These are phyloP conservation scores for Endothia cerciana DNA, from an alignment of 2,329 filamentous ascomycete species.

Conservation along the genomic window DNA sequence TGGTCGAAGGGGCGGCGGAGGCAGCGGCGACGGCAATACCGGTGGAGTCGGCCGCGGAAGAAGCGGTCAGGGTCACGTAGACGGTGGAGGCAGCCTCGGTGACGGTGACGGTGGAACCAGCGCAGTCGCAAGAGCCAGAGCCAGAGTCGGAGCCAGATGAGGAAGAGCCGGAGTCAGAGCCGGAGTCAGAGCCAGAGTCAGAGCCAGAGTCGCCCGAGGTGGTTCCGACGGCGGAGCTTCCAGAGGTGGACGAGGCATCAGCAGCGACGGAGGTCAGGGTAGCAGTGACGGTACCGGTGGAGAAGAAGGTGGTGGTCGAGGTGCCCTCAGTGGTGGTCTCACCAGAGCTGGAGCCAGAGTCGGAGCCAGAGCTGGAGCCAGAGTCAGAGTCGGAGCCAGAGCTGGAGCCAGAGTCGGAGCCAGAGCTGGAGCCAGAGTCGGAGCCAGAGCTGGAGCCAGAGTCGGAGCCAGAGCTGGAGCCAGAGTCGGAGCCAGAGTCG, in stretches of 20 bases:
- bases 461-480: conserved; percentile 7
- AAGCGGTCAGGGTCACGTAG: conserved; percentile 29
- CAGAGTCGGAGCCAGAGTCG: conserved; percentile 10
- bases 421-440: conserved; percentile 9
- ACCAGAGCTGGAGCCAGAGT: conserved; percentile 14
- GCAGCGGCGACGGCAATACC: conserved; percentile 19
- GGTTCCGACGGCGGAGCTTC: conserved; percentile 11
- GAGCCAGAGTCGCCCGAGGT: conserved; percentile 8
- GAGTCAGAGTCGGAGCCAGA: conserved; percentile 13
- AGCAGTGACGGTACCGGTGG: conserved; percentile 24
- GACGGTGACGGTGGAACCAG: conserved; percentile 29
- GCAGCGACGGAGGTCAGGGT: conserved; percentile 23
- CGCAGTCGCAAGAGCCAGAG: conserved; percentile 19
- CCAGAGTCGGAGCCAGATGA: conserved; percentile 1
- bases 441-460: conserved; percentile 14
- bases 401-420: conserved; percentile 10
- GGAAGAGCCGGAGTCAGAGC: conserved; percentile 13
- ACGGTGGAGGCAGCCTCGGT: conserved; percentile 33
- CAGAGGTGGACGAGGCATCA: conserved; percentile 5
- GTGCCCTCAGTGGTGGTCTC: conserved; percentile 20
- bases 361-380: conserved; percentile 10
- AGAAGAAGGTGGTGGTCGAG: conserved; percentile 23
- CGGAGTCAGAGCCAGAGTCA: not conserved
- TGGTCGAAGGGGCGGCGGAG: conserved; percentile 12
- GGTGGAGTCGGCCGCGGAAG: conserved; percentile 7